These are phyloP conservation scores for Aspergillus aculeatinus DNA, from an alignment of 2,329 filamentous ascomycete species.

Conservation along the genomic window DNA sequence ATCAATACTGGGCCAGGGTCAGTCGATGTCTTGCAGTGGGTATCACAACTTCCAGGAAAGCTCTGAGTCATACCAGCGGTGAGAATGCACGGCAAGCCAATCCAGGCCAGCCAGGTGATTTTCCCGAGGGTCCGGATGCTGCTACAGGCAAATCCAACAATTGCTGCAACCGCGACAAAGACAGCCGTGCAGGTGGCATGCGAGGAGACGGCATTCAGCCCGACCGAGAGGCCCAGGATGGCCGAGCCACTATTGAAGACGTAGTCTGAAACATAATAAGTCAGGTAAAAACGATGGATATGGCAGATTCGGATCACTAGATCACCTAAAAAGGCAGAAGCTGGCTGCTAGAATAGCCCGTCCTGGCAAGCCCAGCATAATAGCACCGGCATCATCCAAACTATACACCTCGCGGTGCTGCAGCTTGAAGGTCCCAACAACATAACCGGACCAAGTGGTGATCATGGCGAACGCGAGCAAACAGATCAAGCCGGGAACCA, in stretches of 20 bases:
- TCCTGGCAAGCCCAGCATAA: conserved; percentile 55
- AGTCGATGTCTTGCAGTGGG: no score
- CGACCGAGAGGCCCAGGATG: conserved; percentile 43
- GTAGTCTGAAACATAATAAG: conserved; percentile 17
- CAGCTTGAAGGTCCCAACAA: conserved; percentile 52
- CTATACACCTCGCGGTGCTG: conserved; percentile 56
- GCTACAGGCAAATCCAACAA: conserved; percentile 22
- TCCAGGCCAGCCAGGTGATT: conserved; percentile 37
- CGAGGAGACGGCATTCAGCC: conserved; percentile 40
- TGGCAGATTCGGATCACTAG: no score
- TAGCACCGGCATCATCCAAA: conserved; percentile 56
- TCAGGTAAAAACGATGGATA: not conserved
- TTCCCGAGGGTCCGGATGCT: conserved; percentile 36
- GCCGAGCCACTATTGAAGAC: conserved; percentile 43
- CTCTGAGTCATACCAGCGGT: conserved; percentile 14
- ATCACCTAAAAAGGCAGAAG: not conserved
- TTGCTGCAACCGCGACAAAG: conserved; percentile 22
- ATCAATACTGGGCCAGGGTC: conserved; percentile 19
- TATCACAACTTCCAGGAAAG: no score
- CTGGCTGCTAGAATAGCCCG: conserved; percentile 46
- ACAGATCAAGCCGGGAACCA: conserved; percentile 50
- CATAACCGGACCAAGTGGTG: conserved; percentile 51
- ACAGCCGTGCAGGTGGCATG: conserved; percentile 33
- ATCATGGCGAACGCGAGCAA: conserved; percentile 43
- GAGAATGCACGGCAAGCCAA: conserved; percentile 22